A percentile compares a stretch with the other conserved stretches of the same genome.
Evolutionary conservation across 139 green algal species (phyloP).

Genomic region (Desmodesmus armatus): DNA sequence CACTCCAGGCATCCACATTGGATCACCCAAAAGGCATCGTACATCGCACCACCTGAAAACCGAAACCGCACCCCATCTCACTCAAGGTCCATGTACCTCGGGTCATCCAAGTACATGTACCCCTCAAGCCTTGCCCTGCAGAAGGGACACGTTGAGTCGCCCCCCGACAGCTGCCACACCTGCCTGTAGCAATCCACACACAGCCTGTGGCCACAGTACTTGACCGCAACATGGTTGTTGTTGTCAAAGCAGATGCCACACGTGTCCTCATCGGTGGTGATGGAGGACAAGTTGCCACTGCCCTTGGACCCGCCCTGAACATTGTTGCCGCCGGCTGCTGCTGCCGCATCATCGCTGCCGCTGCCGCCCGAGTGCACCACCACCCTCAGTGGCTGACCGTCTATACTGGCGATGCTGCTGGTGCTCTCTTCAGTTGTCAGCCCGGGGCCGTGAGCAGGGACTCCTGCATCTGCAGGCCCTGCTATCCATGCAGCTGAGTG

Average conservation of each 20-base stretch:
- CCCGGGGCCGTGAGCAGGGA: neutral
- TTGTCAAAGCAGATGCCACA: constrained; percentile 54
- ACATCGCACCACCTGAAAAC: no score
- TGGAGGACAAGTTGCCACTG: constrained; percentile 3
- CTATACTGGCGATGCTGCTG: neutral
- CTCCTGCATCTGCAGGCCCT: neutral
- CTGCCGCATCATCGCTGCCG: neutral
- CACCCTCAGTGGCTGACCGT: neutral
- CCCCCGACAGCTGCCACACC: constrained; percentile 42
- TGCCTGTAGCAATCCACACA: constrained; percentile 47
- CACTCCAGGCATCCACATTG: no score
- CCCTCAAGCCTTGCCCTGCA: constrained; percentile 37
- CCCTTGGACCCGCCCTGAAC: no score
- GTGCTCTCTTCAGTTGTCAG: neutral
- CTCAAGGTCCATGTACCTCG: neutral
- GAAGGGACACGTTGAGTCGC: constrained; percentile 35
- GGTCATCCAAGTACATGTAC: constrained; percentile 36
- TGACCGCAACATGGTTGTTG: constrained; percentile 42
- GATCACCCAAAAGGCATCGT: no score
- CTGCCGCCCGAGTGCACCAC: neutral
- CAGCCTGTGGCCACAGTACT: constrained; percentile 46
- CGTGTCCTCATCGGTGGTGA: constrained; percentile 36
- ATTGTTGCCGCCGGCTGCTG: neutral
- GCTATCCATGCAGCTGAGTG: neutral
- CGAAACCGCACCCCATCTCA: no score